Conservation (phyloP, 192 early-diverging fungal genomes). For the Coemansia sp. region DNA sequence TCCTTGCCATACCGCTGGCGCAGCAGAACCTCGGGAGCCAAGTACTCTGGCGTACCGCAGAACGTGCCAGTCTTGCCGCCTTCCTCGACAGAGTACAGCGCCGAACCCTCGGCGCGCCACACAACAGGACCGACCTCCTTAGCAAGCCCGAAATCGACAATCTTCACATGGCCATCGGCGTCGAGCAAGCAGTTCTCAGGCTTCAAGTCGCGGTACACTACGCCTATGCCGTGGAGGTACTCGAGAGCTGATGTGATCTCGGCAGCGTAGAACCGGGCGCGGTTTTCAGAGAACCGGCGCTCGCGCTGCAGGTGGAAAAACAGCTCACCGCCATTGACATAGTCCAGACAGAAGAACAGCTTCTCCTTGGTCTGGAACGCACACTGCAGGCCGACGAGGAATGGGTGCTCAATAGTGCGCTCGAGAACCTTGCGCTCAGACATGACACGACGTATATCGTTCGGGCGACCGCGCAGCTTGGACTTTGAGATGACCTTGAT, state of each 20-base stretch:
- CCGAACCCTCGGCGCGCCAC: constrained; percentile 73
- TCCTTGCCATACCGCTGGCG: constrained; percentile 62
- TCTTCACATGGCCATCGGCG: constrained; percentile 77
- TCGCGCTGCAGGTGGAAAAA: constrained; percentile 74
- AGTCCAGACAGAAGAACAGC: constrained; percentile 74
- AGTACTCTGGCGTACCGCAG: constrained; percentile 74
- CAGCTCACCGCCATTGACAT: constrained; percentile 77
- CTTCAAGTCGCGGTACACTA: constrained; percentile 83
- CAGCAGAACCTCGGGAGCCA: constrained; percentile 68
- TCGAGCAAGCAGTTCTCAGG: constrained; percentile 89
- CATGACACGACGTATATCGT: constrained; percentile 65
- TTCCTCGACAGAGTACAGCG: constrained; percentile 42
- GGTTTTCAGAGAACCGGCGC: constrained; percentile 63
- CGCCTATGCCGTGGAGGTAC: constrained; percentile 90
- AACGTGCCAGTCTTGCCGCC: constrained; percentile 66
- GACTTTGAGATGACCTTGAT: constrained; percentile 76
- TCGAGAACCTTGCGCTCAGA: constrained; percentile 66
- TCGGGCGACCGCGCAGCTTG: constrained; percentile 63
- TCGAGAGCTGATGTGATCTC: constrained; percentile 59
- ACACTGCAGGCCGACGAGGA: constrained; percentile 71
- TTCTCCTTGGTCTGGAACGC: constrained; percentile 76
- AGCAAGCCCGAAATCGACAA: constrained; percentile 93
- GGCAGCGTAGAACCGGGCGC: constrained; percentile 63
- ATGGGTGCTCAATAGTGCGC: constrained; percentile 59
- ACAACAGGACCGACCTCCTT: constrained; percentile 64